Evolutionary conservation across 768 basidiomycete species (phyloP), one percentile per base, ranked within the genome.

Genomic region (Boletus reticulatus): DNA sequence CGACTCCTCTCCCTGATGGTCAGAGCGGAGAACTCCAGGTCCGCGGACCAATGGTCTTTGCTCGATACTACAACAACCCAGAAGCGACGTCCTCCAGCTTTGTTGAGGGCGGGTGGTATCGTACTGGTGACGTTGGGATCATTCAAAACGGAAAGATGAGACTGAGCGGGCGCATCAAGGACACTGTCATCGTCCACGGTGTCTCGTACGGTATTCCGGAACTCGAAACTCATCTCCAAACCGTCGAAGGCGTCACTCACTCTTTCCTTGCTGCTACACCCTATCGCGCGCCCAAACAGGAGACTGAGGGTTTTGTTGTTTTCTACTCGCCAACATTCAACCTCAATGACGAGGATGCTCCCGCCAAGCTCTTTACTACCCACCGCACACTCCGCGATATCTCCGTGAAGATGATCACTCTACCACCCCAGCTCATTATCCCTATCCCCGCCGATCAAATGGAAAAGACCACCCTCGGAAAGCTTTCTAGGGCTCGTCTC

Each of bases 101-200:
- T 57, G 73, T 75, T 0, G 58, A 66, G 9, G 80, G 78, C 19
- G 73, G 79, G 7, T 86, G 84, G 84, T 80, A 81, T 67, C 78
- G 76, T 59, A 84, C 83, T n/a, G 84, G 84, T 1, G 84, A 86
- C 58, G 67, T 80, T 7, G 81, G 77, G 4, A 63, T 71, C 36
- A 61, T 80, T 12, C 56, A 67, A 41, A 63, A 67, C 8, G 69
- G 72, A 4, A 67, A 65, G 52, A 65, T 79, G 51, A 68, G 73
- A 43, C 63, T 77, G 29, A 64, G 72, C 42, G 75, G 77, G 7
- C 70, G 77, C 31, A 74, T 76, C 58, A 78, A 77, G 58, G 75
- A 77, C 31, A 72, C 68, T n/a, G 61, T 78, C 57, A 77, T 77
- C 54, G 73, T 78, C 50, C 76, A 78, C 47, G 76, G 78, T 38